Evolutionary conservation across 805 yeast species (phyloP), one percentile per base, ranked within the genome.

Genomic region (Candida michaelii): DNA sequence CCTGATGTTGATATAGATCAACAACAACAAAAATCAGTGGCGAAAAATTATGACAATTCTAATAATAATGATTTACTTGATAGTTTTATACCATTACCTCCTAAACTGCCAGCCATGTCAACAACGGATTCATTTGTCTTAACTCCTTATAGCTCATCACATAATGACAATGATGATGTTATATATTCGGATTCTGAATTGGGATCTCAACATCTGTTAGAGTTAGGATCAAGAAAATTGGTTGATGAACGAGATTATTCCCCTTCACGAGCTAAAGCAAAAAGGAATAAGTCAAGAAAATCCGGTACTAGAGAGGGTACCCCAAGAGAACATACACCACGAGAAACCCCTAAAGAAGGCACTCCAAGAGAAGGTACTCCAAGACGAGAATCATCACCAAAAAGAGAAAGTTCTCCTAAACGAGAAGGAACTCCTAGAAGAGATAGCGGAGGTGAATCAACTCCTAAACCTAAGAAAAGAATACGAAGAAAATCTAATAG

Each of bases 101-200:
- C 63, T 11, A 45, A 45, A 30, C 58, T 57, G 46, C 62, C 62
- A 8, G 44, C 43, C 2, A 27, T 56, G 24, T 51, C 60, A 3
- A 47, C 58, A 2, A 17, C 47, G 10, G 57, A 53, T 17, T 51
- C 59, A n/a, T 44, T 55, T 50, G 48, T 47, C 35, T 42, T 60
- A 11, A 54, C 62, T 2, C 63, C 63, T 1, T 48, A 46, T 27
- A 47, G 41, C 18, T 48, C 54, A n/a, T 44, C 41, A 8, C 40
- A 36, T 4, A 32, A 40, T 16, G 45, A 43, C 10, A 48, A 44
- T 38, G 67, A 64, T 39, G 71, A 65, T 17, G 67, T 56, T n/a
- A 50, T 66, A 10, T 64, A 54, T 43, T 61, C 68, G 0, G 71
- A 66, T 45, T 63, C 69, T 1, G 71, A 66, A 37, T 56, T 56